phyloP scores from a whole-genome alignment of 2,329 filamentous ascomycete species.

The Colletotrichum australisinense region DNA sequence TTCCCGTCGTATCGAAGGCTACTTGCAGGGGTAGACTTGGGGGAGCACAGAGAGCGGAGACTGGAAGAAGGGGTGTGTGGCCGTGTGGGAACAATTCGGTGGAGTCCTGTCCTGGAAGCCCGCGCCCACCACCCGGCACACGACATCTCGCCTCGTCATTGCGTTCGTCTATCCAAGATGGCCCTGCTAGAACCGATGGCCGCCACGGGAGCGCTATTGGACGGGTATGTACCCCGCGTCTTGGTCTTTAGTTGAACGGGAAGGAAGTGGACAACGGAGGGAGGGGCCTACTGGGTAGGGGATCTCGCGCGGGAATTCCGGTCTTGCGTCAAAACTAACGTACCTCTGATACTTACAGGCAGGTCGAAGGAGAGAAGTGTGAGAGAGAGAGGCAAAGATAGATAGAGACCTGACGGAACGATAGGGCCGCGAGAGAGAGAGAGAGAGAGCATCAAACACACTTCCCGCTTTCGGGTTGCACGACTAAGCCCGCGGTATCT shows the following conservation, averaged over 20 bases:
- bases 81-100: background rate
- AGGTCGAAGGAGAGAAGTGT: background rate
- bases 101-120: background rate
- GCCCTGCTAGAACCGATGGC: conserved; percentile 13
- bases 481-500: background rate
- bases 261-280: background rate
- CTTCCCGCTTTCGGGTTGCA: background rate
- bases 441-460: background rate
- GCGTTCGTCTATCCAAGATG: conserved; percentile 9
- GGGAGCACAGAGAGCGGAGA: background rate
- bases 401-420: background rate
- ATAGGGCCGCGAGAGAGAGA: background rate
- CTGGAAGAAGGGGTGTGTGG: background rate
- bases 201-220: conserved; percentile 34
- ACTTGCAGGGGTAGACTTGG: background rate
- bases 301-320: background rate
- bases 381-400: too few species aligned
- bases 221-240: conserved; percentile 35
- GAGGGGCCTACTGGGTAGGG: background rate
- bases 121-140: conserved; percentile 1
- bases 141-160: conserved; percentile 26
- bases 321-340: background rate
- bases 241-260: conserved; percentile 11
- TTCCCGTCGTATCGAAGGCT: conserved; percentile 30
- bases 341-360: background rate